Conservation (phyloP, 768 basidiomycete species). For the Boletus subparvulus region DNA sequence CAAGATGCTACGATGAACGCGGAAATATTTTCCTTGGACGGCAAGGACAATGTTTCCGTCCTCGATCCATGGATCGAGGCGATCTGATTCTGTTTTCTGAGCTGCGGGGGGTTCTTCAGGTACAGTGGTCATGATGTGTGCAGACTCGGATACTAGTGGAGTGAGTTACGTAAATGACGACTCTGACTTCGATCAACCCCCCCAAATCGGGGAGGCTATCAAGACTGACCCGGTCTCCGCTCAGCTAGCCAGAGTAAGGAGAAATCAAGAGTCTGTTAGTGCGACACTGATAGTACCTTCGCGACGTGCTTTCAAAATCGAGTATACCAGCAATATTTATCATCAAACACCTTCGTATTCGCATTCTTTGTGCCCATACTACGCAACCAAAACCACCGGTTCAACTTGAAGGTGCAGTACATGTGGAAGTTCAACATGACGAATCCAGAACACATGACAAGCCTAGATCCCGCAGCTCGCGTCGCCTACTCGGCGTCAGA, state of each 20-base stretch:
- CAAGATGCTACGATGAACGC: slow-evolving; percentile 4
- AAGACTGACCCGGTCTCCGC: too few relatives aligned
- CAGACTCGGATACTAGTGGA: too few relatives aligned
- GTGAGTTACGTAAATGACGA: too few relatives aligned
- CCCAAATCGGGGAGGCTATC: too few relatives aligned
- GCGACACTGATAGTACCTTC: too few relatives aligned
- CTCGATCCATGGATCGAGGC: slow-evolving; percentile 4
- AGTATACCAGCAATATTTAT: too few relatives aligned
- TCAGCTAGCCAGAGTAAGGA: too few relatives aligned
- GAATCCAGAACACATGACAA: neutral
- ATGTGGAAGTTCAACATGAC: neutral
- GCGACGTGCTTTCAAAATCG: too few relatives aligned
- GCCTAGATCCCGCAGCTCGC: neutral
- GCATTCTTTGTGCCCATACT: neutral
- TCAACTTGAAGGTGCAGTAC: too few relatives aligned
- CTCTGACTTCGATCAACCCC: too few relatives aligned
- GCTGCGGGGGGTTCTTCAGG: neutral
- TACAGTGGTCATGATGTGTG: neutral
- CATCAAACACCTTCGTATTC: neutral
- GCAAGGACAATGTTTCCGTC: slow-evolving; percentile 8
- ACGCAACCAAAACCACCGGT: neutral
- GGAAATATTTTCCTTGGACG: slow-evolving; percentile 2
- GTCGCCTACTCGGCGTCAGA: neutral
- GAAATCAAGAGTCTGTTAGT: too few relatives aligned
- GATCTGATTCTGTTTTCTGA: slow-evolving; percentile 1